These are phyloP conservation scores for Oryza officinalis DNA, from an alignment of 176 grass and related monocot genomes.

Conservation along the genomic window DNA sequence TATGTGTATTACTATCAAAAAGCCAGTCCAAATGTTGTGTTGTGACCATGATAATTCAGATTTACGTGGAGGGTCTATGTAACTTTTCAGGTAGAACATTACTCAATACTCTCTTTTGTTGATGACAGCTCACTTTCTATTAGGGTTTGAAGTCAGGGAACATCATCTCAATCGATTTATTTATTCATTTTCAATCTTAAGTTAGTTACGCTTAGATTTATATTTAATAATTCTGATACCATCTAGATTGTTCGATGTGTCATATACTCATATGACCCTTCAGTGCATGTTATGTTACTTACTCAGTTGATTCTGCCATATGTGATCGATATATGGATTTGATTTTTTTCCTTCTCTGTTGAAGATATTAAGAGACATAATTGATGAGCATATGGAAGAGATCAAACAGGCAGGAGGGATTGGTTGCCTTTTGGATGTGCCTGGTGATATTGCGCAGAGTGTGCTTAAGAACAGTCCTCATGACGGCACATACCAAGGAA, in stretches of 20 bases:
- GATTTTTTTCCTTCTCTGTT: constrained; percentile 35
- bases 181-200: neutral
- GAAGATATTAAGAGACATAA: constrained; percentile 96
- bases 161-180: neutral
- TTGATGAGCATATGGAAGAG: constrained; percentile 96
- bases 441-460: constrained; percentile 29
- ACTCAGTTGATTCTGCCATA: constrained; percentile 27
- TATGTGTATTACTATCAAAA: no score
- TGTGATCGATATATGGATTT: constrained; percentile 32
- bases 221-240: neutral
- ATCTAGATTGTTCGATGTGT: constrained; percentile 6
- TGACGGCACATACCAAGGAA: constrained; percentile 22
- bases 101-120: neutral
- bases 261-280: neutral
- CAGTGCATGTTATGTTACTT: neutral
- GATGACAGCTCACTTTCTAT: neutral
- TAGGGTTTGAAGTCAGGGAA: neutral
- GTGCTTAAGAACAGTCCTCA: constrained; percentile 29
- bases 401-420: constrained; percentile 80
- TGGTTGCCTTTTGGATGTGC: constrained; percentile 51
- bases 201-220: constrained; percentile 3
- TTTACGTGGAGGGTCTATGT: neutral
- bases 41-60: no score
- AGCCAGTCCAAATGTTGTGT: no score
- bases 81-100: neutral